These are phyloP conservation scores for Arxiozyma slooffiae DNA, from an alignment of 1,139 yeast genomes.

Conservation along the genomic window DNA sequence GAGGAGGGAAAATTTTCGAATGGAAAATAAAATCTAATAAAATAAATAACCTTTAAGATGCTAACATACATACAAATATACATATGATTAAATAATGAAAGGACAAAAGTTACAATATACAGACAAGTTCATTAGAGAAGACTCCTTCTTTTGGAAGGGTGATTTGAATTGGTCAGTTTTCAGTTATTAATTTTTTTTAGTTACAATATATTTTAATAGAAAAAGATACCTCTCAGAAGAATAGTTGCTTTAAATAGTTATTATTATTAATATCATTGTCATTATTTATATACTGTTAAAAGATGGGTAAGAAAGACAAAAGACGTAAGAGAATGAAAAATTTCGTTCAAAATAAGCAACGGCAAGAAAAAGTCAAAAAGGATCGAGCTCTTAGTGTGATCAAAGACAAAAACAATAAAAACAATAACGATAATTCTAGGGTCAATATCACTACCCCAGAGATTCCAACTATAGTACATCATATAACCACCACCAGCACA, in stretches of 20 bases:
- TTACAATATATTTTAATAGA: too few species aligned
- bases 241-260: neutral
- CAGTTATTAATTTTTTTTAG: neutral
- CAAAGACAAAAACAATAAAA: neutral
- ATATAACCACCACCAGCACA: neutral
- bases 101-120: neutral
- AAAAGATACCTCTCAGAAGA: neutral
- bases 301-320: constrained; percentile 13
- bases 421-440: too few species aligned
- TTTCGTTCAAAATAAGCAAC: constrained; percentile 11
- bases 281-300: neutral
- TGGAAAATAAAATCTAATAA: too few species aligned
- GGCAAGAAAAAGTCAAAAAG: neutral
- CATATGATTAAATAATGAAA: too few species aligned
- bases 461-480: constrained; percentile 9
- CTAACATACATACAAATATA: neutral
- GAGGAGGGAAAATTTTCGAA: too few species aligned
- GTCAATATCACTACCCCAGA: neutral
- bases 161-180: too few species aligned
- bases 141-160: neutral
- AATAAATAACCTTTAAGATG: too few species aligned
- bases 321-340: constrained; percentile 14
- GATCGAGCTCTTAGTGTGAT: neutral
- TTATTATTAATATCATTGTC: too few species aligned
- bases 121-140: neutral